Evolutionary conservation across 2,329 filamentous ascomycete genomes (phyloP).

Genomic region (Elsinoe arachidis): DNA sequence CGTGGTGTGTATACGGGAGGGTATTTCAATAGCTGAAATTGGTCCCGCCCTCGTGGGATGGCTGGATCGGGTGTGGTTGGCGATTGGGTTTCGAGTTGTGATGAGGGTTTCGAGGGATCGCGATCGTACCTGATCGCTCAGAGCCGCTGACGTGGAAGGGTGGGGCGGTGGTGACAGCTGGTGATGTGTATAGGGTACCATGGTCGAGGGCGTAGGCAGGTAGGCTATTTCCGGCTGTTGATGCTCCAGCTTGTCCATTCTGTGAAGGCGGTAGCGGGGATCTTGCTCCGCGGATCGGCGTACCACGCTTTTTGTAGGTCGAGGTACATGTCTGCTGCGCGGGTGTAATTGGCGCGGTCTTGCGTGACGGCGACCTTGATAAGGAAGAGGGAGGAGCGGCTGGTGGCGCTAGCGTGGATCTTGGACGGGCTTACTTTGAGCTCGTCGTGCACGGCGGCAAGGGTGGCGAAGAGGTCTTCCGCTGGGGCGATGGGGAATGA

Average conservation of each 20-base stretch:
- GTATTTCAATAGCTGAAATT: too few species aligned
- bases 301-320: conserved; percentile 38
- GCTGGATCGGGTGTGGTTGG: neutral
- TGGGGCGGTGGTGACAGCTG: neutral
- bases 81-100: neutral
- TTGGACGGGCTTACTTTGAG: conserved; percentile 56
- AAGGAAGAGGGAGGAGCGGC: conserved; percentile 60
- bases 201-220: neutral
- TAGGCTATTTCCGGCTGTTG: conserved; percentile 9
- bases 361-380: conserved; percentile 52
- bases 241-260: conserved; percentile 40
- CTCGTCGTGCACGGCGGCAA: conserved; percentile 61
- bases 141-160: neutral
- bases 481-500: conserved; percentile 35
- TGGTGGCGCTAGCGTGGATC: conserved; percentile 65
- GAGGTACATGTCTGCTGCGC: conserved; percentile 34
- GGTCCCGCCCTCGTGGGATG: too few species aligned
- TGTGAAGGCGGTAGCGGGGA: conserved; percentile 37
- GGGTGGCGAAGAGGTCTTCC: conserved; percentile 45
- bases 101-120: neutral
- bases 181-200: neutral
- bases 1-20: too few species aligned
- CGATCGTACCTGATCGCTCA: neutral
- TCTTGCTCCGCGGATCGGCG: conserved; percentile 31
- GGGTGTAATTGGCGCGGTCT: conserved; percentile 32